Percentiles rank a stretch among this genome's conserved stretches.
These are phyloP conservation scores for Colletotrichum echinochloae DNA, from an alignment of 2,329 filamentous ascomycete species.

Conservation along the genomic window DNA sequence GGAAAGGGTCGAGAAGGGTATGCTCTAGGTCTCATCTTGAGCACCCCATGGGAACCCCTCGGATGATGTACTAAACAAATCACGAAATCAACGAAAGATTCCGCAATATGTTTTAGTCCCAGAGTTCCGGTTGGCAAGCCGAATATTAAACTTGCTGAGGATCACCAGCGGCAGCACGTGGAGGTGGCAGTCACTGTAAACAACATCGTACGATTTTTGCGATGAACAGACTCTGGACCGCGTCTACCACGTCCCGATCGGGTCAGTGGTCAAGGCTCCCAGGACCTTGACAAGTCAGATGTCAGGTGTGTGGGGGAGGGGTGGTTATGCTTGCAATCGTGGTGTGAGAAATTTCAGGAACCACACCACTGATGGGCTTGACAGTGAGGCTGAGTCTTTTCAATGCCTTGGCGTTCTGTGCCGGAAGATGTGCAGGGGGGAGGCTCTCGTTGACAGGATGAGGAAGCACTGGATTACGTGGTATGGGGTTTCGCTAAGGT, in stretches of 20 bases:
- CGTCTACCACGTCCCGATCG: conserved; percentile 7
- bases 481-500: conserved; percentile 28
- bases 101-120: conserved; percentile 21
- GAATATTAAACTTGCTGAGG: conserved; percentile 29
- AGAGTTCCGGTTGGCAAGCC: conserved; percentile 29
- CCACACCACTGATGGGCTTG: conserved; percentile 27
- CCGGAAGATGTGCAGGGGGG: conserved; percentile 6
- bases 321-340: not conserved
- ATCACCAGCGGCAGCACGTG: conserved; percentile 36
- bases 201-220: conserved; percentile 41
- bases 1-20: conserved; percentile 89
- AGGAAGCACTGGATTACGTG: conserved; percentile 11
- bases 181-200: conserved; percentile 28
- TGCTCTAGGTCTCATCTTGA: conserved; percentile 63
- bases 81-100: conserved; percentile 19
- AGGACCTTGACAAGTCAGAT: conserved; percentile 14
- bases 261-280: conserved; percentile 22
- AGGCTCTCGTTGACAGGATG: conserved; percentile 9
- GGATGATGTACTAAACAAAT: conserved; percentile 24
- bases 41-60: conserved; percentile 11
- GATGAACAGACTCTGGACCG: conserved; percentile 32
- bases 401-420: conserved; percentile 29
- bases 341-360: conserved; percentile 23
- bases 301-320: conserved; percentile 4
- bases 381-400: conserved; percentile 32